These are phyloP conservation scores for Notholithocarpus densiflorus DNA, from an alignment of 306 rosid genomes.

Conservation along the genomic window DNA sequence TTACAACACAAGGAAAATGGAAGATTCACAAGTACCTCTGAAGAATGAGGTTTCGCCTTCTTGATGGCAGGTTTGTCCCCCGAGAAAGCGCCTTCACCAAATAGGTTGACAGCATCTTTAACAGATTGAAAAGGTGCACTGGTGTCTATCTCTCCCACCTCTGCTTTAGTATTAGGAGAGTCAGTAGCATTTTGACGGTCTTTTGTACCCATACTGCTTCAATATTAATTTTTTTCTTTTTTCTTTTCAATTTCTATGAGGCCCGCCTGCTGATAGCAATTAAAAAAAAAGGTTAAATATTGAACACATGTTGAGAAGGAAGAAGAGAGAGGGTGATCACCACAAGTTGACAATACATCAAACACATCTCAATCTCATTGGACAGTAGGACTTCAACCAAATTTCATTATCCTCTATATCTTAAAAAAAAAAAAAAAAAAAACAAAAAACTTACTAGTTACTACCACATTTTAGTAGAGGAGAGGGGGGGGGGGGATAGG, in stretches of 20 bases:
- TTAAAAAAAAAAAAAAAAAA: too few species aligned
- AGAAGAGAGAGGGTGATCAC: not conserved
- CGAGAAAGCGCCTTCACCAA: slow-evolving; percentile 92
- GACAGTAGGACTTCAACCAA: not conserved
- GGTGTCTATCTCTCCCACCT: slow-evolving; percentile 97
- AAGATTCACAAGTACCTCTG: slow-evolving; percentile 57
- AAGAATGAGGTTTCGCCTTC: slow-evolving; percentile 77
- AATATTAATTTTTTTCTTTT: not conserved
- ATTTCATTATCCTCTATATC: not conserved
- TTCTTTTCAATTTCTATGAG: not conserved
- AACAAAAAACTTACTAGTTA: too few species aligned
- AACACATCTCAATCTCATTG: not conserved
- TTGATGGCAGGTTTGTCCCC: slow-evolving; percentile 67
- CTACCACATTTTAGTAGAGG: not conserved
- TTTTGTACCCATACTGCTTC: slow-evolving; percentile 67
- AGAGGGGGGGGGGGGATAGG: too few species aligned
- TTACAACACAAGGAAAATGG: not conserved
- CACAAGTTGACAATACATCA: not conserved
- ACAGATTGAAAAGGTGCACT: slow-evolving; percentile 98
- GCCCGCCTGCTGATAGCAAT: slow-evolving; percentile 24
- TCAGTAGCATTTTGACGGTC: slow-evolving; percentile 41
- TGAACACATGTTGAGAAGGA: not conserved
- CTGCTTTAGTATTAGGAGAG: slow-evolving; percentile 69
- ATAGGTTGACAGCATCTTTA: slow-evolving; percentile 88
- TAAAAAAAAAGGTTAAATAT: not conserved